phyloP scores from a whole-genome alignment of 2,329 filamentous ascomycete species.

The Colletotrichum graminicola region DNA sequence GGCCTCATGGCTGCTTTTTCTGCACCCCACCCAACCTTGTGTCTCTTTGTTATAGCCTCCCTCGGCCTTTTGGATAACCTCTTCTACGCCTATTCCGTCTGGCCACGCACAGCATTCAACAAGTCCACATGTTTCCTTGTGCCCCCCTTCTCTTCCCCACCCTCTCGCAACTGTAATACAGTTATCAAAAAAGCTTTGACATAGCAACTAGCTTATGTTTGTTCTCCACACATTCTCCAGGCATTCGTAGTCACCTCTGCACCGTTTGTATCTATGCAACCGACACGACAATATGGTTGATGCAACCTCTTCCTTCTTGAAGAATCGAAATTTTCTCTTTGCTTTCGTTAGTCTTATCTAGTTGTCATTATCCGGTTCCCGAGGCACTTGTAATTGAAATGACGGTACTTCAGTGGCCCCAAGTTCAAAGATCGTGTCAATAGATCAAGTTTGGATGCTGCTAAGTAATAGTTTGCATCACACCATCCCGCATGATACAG shows the following conservation, averaged over 20 bases:
- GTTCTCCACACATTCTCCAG: not conserved
- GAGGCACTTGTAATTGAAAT: not conserved
- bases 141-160: not conserved
- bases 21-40: slow-evolving; percentile 1
- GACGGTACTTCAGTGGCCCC: not conserved
- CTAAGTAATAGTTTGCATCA: slow-evolving; percentile 4
- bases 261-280: not conserved
- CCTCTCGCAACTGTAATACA: not conserved
- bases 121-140: no score
- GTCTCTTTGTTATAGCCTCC: not conserved
- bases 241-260: not conserved
- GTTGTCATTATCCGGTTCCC: not conserved
- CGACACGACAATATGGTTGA: not conserved
- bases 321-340: no score
- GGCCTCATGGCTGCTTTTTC: slow-evolving; percentile 27
- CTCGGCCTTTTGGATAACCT: not conserved
- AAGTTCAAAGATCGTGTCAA: not conserved
- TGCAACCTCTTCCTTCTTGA: not conserved
- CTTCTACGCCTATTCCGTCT: not conserved
- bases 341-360: not conserved
- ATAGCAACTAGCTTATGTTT: not conserved
- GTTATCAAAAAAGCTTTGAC: not conserved
- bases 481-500: slow-evolving; percentile 24
- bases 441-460: slow-evolving; percentile 9
- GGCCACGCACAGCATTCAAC: not conserved